Percentiles rank a stretch among this genome's conserved stretches.
These are phyloP conservation scores for Cryptococcus depauperatus DNA, from an alignment of 1,284 basidiomycete genomes.

Conservation along the genomic window DNA sequence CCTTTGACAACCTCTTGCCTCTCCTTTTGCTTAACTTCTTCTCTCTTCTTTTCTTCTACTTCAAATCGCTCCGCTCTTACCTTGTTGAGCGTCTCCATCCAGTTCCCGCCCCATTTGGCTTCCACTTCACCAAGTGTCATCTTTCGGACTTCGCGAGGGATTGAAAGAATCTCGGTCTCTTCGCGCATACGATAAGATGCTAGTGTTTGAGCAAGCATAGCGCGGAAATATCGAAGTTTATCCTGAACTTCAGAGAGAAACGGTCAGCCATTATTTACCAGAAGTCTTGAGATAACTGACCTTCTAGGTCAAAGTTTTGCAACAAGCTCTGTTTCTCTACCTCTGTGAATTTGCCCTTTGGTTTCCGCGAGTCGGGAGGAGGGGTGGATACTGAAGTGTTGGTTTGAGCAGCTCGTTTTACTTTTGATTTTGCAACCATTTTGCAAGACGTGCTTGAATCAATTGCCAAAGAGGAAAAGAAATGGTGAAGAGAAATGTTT, in stretches of 20 bases:
- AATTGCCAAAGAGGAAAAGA: too few species aligned
- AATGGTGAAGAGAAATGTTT: neutral
- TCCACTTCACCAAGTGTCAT: slow-evolving; percentile 42
- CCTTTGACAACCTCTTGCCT: slow-evolving; percentile 24
- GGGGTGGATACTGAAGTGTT: slow-evolving; percentile 11
- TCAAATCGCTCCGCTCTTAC: slow-evolving; percentile 30
- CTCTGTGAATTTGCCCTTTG: slow-evolving; percentile 10
- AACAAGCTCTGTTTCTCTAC: slow-evolving; percentile 36
- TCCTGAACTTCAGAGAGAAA: slow-evolving; percentile 28
- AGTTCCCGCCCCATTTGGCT: slow-evolving; percentile 39
- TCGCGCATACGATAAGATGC: slow-evolving; percentile 35
- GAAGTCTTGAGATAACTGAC: slow-evolving; percentile 20
- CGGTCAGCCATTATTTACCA: neutral
- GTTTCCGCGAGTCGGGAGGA: slow-evolving; percentile 4
- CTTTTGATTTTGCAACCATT: too few species aligned
- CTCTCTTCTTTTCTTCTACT: slow-evolving; percentile 22
- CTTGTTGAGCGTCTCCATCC: slow-evolving; percentile 31
- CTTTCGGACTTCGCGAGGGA: slow-evolving; percentile 36
- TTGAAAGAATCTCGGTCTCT: slow-evolving; percentile 40
- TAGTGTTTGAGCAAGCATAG: slow-evolving; percentile 30
- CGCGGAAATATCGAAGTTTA: slow-evolving; percentile 26
- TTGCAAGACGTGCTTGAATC: too few species aligned
- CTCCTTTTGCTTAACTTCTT: slow-evolving; percentile 21
- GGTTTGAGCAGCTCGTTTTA: slow-evolving; percentile 3
- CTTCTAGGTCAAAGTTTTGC: slow-evolving; percentile 45